phyloP scores from a whole-genome alignment of 495 filamentous ascomycete genomes.

The Penicillium daleae region DNA sequence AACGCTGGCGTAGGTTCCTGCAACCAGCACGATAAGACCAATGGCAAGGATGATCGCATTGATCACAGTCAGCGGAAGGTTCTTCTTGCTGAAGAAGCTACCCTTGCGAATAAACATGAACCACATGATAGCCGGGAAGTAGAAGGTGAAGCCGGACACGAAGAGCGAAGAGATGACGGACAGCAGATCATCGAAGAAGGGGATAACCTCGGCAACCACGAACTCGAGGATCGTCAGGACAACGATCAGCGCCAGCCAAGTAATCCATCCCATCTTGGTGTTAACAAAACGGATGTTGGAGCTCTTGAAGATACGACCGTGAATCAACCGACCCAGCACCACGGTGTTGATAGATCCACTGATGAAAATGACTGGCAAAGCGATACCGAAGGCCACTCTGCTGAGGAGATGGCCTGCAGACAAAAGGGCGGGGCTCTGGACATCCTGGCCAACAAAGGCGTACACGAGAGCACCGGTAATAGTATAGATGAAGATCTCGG shows the following conservation, averaged over 20 bases:
- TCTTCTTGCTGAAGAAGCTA: constrained; percentile 27
- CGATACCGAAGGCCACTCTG: constrained; percentile 71
- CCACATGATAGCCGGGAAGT: constrained; percentile 57
- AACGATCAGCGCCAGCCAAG: constrained; percentile 57
- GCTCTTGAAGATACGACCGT: constrained; percentile 54
- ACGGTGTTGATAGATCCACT: constrained; percentile 64
- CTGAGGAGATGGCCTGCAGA: constrained; percentile 59
- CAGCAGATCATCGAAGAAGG: constrained; percentile 64
- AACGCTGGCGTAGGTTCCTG: constrained; percentile 4
- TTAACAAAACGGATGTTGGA: constrained; percentile 57
- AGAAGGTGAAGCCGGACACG: constrained; percentile 24
- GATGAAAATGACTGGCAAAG: constrained; percentile 70
- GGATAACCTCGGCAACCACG: constrained; percentile 67
- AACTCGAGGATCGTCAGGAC: constrained; percentile 60
- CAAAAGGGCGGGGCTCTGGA: constrained; percentile 66
- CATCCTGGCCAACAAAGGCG: constrained; percentile 61
- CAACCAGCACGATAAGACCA: constrained; percentile 7
- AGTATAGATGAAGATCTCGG: constrained; percentile 67
- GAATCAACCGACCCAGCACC: constrained; percentile 60
- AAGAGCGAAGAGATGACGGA: constrained; percentile 52
- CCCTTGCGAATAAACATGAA: constrained; percentile 51
- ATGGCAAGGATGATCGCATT: not conserved
- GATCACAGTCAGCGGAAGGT: not conserved
- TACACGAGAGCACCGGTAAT: constrained; percentile 67
- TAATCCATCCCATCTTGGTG: constrained; percentile 54